Evolutionary conservation across 331 rosid species (phyloP).

Genomic region (Malus hybrid): DNA sequence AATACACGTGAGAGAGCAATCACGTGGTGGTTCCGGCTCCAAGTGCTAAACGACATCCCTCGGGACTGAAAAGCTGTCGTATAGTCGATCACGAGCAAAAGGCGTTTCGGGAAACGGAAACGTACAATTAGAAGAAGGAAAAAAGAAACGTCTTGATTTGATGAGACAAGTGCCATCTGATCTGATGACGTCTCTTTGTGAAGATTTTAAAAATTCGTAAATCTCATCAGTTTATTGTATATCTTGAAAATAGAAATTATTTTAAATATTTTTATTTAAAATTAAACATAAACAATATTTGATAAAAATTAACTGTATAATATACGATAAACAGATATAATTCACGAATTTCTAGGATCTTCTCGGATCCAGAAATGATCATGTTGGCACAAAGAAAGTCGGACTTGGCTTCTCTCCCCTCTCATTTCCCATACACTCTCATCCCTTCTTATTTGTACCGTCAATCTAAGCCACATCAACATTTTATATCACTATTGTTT

Average conservation of each 20-base stretch:
- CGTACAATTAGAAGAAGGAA: not conserved
- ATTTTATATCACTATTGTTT: too few relatives aligned
- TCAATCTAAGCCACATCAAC: too few relatives aligned
- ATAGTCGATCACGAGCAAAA: not conserved
- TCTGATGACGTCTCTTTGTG: not conserved
- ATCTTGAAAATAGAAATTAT: too few relatives aligned
- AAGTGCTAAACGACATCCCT: not conserved
- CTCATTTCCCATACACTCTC: too few relatives aligned
- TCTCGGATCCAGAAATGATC: too few relatives aligned
- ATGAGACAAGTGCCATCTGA: not conserved
- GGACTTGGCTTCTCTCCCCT: too few relatives aligned
- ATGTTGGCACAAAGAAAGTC: too few relatives aligned
- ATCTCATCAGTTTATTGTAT: too few relatives aligned
- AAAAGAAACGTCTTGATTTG: not conserved
- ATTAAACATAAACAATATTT: fast-evolving
- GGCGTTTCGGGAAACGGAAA: not conserved
- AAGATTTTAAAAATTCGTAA: fast-evolving
- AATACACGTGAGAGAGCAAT: slow-evolving; percentile 7
- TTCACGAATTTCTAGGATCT: too few relatives aligned
- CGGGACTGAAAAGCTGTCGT: not conserved
- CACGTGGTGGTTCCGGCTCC: not conserved
- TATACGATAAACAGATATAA: too few relatives aligned
- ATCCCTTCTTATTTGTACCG: too few relatives aligned
- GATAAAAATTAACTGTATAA: fast-evolving
- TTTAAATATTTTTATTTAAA: too few relatives aligned